A percentile compares a stretch with the other conserved stretches of the same genome.
These are phyloP conservation scores for Lycium ferocissimum DNA, from an alignment of 257 asterid genomes.

Conservation along the genomic window DNA sequence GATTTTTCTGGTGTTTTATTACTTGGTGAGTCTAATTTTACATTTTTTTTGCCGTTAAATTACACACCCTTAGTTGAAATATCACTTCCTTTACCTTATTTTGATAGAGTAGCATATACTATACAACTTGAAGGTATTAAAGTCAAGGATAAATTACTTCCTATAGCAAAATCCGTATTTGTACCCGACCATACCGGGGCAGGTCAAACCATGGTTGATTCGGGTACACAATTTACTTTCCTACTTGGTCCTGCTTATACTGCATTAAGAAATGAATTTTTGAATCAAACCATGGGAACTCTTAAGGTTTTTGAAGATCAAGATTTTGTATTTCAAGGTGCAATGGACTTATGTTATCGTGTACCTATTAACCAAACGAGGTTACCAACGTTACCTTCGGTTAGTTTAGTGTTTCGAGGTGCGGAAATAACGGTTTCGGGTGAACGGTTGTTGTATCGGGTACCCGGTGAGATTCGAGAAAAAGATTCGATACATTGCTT, in stretches of 20 bases:
- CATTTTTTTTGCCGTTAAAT: slow-evolving; percentile 65
- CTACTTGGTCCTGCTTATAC: slow-evolving; percentile 82
- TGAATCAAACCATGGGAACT: slow-evolving; percentile 47
- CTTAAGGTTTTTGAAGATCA: slow-evolving; percentile 76
- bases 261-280: slow-evolving; percentile 60
- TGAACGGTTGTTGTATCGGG: slow-evolving; percentile 61
- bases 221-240: slow-evolving; percentile 95
- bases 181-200: slow-evolving; percentile 96
- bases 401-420: slow-evolving; percentile 69
- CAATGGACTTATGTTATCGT: slow-evolving; percentile 77
- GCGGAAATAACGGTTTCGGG: slow-evolving; percentile 66
- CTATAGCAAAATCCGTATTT: slow-evolving; percentile 66
- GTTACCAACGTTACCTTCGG: slow-evolving; percentile 65
- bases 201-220: slow-evolving; percentile 97
- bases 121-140: slow-evolving; percentile 83
- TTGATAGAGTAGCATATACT: slow-evolving; percentile 83
- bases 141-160: slow-evolving; percentile 58
- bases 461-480: slow-evolving; percentile 61
- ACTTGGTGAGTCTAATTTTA: slow-evolving; percentile 70
- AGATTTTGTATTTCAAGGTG: slow-evolving; percentile 79
- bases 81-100: slow-evolving; percentile 79
- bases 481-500: slow-evolving; percentile 71
- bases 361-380: slow-evolving; percentile 44
- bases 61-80: slow-evolving; percentile 80
- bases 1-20: slow-evolving; percentile 71